Percentiles rank a stretch among this genome's conserved stretches.
Evolutionary conservation across 1,284 basidiomycete genomes (phyloP).

Genomic region (Cryptococcus maquisensis): DNA sequence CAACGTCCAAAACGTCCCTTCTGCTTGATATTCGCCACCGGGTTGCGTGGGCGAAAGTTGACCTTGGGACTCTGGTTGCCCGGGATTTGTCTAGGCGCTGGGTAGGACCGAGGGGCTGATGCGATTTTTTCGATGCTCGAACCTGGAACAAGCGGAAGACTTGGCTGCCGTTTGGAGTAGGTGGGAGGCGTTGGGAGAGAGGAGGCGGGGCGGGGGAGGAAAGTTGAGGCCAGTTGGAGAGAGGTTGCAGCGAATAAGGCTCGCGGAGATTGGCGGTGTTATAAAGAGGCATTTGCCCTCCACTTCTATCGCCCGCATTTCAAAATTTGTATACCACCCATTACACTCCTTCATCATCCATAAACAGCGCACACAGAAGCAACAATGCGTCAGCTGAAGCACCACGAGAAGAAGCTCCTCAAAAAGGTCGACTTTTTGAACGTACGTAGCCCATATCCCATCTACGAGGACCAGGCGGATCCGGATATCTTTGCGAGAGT

Average conservation of each 20-base stretch:
- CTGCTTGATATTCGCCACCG: background rate
- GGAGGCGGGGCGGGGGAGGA: background rate
- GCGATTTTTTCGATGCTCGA: no score
- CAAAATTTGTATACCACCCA: constrained; percentile 1
- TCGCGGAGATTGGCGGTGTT: constrained; percentile 17
- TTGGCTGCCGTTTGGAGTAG: background rate
- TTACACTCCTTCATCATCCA: background rate
- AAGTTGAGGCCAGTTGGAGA: background rate
- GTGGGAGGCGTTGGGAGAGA: background rate
- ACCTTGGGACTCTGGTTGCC: no score
- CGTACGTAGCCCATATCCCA: constrained; percentile 52
- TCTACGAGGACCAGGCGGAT: background rate
- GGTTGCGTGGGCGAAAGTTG: no score
- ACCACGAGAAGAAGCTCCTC: constrained; percentile 88
- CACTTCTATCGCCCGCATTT: background rate
- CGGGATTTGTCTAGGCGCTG: no score
- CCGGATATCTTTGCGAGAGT: background rate
- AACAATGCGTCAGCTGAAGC: constrained; percentile 85
- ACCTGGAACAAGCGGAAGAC: background rate
- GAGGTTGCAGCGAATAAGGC: background rate
- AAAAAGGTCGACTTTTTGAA: constrained; percentile 93
- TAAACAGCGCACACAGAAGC: background rate
- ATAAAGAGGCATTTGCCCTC: background rate
- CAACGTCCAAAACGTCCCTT: no score
- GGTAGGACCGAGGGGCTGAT: no score